Conservation (phyloP, 805 yeast species). For the Candida cerambycidarum region DNA sequence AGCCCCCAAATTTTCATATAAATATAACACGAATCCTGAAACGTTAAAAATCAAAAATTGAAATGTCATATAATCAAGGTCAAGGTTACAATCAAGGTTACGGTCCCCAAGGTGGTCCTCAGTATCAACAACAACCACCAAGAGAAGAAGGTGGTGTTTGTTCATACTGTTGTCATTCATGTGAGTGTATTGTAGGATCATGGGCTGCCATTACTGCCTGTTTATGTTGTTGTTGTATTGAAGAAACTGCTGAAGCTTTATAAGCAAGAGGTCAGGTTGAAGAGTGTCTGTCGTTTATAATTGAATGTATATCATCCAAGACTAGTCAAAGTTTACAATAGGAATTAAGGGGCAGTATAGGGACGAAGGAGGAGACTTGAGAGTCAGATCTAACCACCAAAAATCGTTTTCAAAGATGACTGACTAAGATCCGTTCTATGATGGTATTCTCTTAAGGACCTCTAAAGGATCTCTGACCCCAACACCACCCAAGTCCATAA, state of each 20-base stretch:
- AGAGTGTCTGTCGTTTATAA: background rate
- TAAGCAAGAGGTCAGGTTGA: background rate
- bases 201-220: constrained; percentile 8
- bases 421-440: background rate
- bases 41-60: background rate
- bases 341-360: background rate
- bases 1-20: constrained; percentile 6
- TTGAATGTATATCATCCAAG: background rate
- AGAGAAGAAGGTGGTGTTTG: constrained; percentile 3
- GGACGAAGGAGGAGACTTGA: too few relatives aligned
- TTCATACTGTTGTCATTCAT: constrained; percentile 5
- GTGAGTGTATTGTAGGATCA: constrained; percentile 6
- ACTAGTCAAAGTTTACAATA: too few relatives aligned
- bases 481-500: too few relatives aligned
- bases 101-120: constrained; percentile 1
- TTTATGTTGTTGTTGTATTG: constrained; percentile 7
- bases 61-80: constrained; percentile 5
- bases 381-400: too few relatives aligned
- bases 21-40: background rate
- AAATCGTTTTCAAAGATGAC: too few relatives aligned
- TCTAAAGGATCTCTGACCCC: too few relatives aligned
- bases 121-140: constrained; percentile 4
- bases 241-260: constrained; percentile 7
- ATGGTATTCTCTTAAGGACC: too few relatives aligned
- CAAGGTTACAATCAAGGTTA: constrained; percentile 1